Percentiles rank a stretch among this genome's conserved stretches.
phyloP scores from a whole-genome alignment of 1,284 basidiomycete species.

The Porogramme epimiltina region DNA sequence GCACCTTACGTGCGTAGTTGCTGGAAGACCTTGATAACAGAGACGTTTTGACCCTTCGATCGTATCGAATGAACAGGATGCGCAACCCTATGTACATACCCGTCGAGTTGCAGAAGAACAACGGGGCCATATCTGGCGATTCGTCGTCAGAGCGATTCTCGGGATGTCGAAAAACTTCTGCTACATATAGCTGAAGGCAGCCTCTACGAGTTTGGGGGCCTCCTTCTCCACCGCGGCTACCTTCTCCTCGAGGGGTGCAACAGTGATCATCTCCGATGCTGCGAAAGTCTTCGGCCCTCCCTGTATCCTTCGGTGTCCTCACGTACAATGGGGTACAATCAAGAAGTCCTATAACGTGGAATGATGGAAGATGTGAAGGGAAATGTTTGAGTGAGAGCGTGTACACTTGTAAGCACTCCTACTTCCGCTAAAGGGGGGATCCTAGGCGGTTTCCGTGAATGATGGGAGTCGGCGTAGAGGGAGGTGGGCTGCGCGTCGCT shows the following conservation, averaged over 20 bases:
- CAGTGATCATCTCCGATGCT: slow-evolving; percentile 16
- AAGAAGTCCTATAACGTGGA: background rate
- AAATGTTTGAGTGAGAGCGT: background rate
- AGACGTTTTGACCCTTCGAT: background rate
- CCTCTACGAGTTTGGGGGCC: slow-evolving; percentile 32
- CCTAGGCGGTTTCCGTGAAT: background rate
- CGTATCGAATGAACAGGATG: background rate
- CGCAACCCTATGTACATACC: slow-evolving; percentile 38
- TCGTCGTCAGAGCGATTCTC: background rate
- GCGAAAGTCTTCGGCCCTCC: background rate
- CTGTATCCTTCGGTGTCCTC: background rate
- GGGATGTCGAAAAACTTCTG: background rate
- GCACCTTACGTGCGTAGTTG: slow-evolving; percentile 37
- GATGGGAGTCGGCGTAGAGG: background rate
- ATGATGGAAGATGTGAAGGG: background rate
- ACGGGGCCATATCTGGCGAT: slow-evolving; percentile 37
- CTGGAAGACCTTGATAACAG: slow-evolving; percentile 33
- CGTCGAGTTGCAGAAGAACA: slow-evolving; percentile 38
- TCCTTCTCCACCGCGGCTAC: slow-evolving; percentile 13
- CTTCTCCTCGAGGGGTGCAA: slow-evolving; percentile 24
- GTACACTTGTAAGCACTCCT: background rate
- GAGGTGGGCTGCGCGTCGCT: background rate
- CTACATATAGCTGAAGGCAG: slow-evolving; percentile 33
- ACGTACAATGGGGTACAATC: too few relatives aligned
- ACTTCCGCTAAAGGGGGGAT: background rate